Evolutionary conservation across 768 basidiomycete species (phyloP), one percentile per base, ranked within the genome.

Genomic region (Lyophyllum atratum): DNA sequence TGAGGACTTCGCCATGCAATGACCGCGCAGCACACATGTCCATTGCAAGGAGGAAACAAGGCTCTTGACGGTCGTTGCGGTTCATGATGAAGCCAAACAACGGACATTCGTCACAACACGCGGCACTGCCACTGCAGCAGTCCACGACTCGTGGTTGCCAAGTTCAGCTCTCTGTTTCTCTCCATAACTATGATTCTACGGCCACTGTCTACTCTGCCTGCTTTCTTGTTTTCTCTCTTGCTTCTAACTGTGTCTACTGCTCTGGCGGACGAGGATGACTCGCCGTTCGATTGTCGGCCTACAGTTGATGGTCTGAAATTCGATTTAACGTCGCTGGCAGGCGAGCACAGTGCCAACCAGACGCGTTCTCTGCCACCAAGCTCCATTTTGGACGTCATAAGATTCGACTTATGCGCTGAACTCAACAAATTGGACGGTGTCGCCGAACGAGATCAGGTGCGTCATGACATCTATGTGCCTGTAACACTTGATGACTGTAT

Each of bases 401-500:
- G 78, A 58, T 87, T 93, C 64, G 75, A 92, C 68, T 64, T 93
- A 37, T 94, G 92, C 65, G 77, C 70, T 15, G 85, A 87, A 53
- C 67, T 93, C 54, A 67, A 76, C 46, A 60, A 51, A 24, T 66
- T 77, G 59, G 79, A 82, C 28, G 78, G 66, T 31, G 72, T 86
- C 19, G 62, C 77, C 26, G 74, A 81, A 2, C 65, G 69, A 26
- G 92, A 94, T 73, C 90, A 92, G 82, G 92, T 92, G 66, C 61
- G 82, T 73, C 39, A 51, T 58, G 48, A 29, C 46, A 33, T 9
- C 5, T 37, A 21, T 45, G 55, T 55, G 48, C 60, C 60, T 25
- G 47, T 40, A 51, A 33, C 57, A 39, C 21, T 22, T 6, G 24
- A 4, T 46, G 25, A 59, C 17, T 9, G 24, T 25, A 44, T 44